A percentile compares a stretch with the other conserved stretches of the same genome.
Evolutionary conservation across 78 protist genomes (phyloP).

Genomic region (Reticulomyxa filosa): DNA sequence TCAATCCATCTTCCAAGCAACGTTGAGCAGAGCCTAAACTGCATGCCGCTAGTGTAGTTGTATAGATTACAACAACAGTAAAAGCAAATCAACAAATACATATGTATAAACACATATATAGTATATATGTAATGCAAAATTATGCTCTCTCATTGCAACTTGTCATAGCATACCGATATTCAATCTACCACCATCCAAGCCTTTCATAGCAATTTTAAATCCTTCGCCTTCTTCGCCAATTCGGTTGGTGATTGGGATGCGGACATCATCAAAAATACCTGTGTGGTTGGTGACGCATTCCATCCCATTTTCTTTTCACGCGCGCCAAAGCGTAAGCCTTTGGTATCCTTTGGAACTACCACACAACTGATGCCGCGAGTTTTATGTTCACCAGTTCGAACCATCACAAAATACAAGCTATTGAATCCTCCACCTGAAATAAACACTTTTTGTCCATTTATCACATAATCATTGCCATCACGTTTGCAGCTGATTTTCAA

Average conservation of each 20-base stretch:
- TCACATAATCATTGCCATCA: slow-evolving; percentile 42
- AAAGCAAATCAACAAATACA: too few species aligned
- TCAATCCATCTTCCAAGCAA: slow-evolving; percentile 26
- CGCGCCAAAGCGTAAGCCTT: slow-evolving; percentile 56
- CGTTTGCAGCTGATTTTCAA: slow-evolving; percentile 38
- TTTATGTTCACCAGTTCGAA: slow-evolving; percentile 52
- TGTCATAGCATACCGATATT: slow-evolving; percentile 68
- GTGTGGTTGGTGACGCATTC: slow-evolving; percentile 13
- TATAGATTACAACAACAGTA: slow-evolving; percentile 45
- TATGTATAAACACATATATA: too few species aligned
- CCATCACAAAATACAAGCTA: slow-evolving; percentile 63
- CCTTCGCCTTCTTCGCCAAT: slow-evolving; percentile 71
- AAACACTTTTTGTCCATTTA: slow-evolving; percentile 68
- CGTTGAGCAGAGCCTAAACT: slow-evolving; percentile 60
- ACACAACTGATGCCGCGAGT: slow-evolving; percentile 66
- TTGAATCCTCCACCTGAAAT: slow-evolving; percentile 68
- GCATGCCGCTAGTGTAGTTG: slow-evolving; percentile 45
- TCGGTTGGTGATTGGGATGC: slow-evolving; percentile 45
- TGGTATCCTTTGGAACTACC: slow-evolving; percentile 44
- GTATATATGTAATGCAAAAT: too few species aligned
- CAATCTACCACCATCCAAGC: slow-evolving; percentile 69
- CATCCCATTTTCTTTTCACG: slow-evolving; percentile 60
- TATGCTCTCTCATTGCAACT: slow-evolving; percentile 66
- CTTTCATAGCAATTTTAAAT: slow-evolving; percentile 77
- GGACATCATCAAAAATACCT: slow-evolving; percentile 44